phyloP scores from a whole-genome alignment of 2,329 filamentous ascomycete species.

The Venturia carpophila region DNA sequence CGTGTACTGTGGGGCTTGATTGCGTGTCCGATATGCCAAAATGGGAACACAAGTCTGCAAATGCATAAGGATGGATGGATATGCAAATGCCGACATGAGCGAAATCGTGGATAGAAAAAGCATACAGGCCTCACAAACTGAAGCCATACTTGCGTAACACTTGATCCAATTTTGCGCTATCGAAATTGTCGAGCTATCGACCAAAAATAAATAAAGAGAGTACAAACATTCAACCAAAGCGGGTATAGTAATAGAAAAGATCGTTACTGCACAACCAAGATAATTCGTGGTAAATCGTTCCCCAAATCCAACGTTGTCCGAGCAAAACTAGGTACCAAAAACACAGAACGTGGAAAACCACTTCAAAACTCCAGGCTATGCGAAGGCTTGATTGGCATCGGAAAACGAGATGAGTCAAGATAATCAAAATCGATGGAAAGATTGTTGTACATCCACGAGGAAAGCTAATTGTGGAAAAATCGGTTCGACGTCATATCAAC shows the following conservation, averaged over 20 bases:
- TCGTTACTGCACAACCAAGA: neutral
- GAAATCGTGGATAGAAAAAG: too few relatives aligned
- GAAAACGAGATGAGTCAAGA: neutral
- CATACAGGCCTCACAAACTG: neutral
- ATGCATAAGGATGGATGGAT: too few relatives aligned
- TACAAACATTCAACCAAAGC: conserved; percentile 7
- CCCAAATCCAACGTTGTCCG: neutral
- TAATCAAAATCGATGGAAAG: neutral
- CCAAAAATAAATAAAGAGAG: neutral
- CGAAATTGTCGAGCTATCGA: neutral
- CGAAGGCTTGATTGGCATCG: neutral
- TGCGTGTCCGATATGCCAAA: too few relatives aligned
- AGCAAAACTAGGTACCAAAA: neutral
- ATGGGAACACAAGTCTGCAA: too few relatives aligned
- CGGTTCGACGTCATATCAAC: neutral
- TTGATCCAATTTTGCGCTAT: neutral
- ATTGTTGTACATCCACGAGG: neutral
- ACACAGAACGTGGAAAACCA: too few relatives aligned
- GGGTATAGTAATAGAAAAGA: conserved; percentile 1
- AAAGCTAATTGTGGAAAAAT: neutral
- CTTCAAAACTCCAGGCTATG: neutral
- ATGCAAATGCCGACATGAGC: too few relatives aligned
- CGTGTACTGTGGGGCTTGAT: too few relatives aligned
- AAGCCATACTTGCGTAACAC: neutral
- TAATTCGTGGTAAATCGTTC: conserved; percentile 10